Evolutionary conservation across 441 rosid genomes (phyloP).

Genomic region (Viola pubescens): DNA sequence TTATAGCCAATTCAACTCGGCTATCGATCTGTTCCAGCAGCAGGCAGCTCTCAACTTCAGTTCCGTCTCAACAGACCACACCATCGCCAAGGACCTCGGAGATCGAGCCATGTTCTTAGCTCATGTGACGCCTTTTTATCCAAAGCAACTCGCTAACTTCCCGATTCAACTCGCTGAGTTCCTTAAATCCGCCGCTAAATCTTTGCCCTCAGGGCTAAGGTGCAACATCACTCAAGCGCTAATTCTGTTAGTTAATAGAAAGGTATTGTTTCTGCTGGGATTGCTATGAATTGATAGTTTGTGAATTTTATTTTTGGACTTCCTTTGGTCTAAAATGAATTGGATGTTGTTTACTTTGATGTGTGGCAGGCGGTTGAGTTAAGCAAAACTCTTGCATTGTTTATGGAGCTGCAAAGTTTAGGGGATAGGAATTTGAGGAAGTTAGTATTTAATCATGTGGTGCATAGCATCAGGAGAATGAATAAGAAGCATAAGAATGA

Average conservation of each 20-base stretch:
- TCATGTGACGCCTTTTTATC: constrained; percentile 75
- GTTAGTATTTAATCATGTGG: constrained; percentile 73
- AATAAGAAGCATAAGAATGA: constrained; percentile 72
- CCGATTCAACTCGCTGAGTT: constrained; percentile 61
- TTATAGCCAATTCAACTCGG: constrained; percentile 68
- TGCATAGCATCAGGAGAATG: constrained; percentile 69
- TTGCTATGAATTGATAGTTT: not conserved
- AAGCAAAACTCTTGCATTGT: constrained; percentile 51
- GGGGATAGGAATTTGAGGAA: constrained; percentile 64
- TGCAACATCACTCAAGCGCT: constrained; percentile 62
- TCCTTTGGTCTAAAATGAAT: not conserved
- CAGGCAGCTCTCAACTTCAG: constrained; percentile 71
- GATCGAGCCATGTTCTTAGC: constrained; percentile 70
- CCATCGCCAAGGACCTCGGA: constrained; percentile 66
- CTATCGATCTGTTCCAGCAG: constrained; percentile 69
- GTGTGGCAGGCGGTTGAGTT: constrained; percentile 55
- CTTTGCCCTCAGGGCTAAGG: constrained; percentile 71
- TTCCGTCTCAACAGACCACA: constrained; percentile 51
- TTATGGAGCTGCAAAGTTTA: constrained; percentile 80
- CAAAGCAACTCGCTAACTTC: constrained; percentile 48
- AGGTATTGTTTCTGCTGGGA: constrained; percentile 27
- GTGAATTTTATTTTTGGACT: not conserved
- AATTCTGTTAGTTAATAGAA: constrained; percentile 59
- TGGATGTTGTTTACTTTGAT: not conserved
- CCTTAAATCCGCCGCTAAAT: constrained; percentile 46